Evolutionary conservation across 345 rosid species (phyloP), one percentile per base, ranked within the genome.

Genomic region (Eutrema heterophyllum): DNA sequence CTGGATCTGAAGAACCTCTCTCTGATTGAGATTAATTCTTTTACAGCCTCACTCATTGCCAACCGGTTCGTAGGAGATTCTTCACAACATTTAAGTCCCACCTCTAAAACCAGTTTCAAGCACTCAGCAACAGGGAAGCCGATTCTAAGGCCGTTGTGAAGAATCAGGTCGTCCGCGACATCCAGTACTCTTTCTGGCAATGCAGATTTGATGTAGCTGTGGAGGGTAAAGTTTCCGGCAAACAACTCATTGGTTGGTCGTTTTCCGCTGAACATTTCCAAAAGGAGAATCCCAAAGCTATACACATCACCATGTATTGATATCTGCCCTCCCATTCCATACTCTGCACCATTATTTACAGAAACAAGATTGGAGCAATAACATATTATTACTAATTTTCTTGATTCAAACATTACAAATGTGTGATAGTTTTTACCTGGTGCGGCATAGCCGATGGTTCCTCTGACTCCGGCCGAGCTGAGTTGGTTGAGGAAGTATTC

Each of bases 211-310:
- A 66, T 63, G 43, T 53, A 68, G 29, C 71, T 46, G 4, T 14
- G 6, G 2, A 83, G 75, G 21, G 70, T 81, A 26, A 70, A 67
- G 48, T 48, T 63, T 62, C 68, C 83, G 1, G 41, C 56, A 4
- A 84, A 79, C 15, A 43, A 26, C 9, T 51, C 65, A 44, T 74
- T 15, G 29, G 80, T 81, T 4, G 86, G 87, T 45, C 77, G 38
- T 66, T 70, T 83, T 1, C 81, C 64, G 2, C 68, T 77, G 13
- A 80, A 67, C 78, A 80, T 77, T 45, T 80, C 85, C 58, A 77
- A 51, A 39, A 80, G 24, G 24, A 74, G 80, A 58, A 74, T 18
- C 13, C 76, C 76, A 52, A 72, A 72, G 43, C 76, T 82, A 58
- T 82, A 77, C 46, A 80, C 73, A 54, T 77, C 80, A 12, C 80